These are phyloP conservation scores for Fusarium sp. DNA, from an alignment of 2,329 filamentous ascomycete species.

Conservation along the genomic window DNA sequence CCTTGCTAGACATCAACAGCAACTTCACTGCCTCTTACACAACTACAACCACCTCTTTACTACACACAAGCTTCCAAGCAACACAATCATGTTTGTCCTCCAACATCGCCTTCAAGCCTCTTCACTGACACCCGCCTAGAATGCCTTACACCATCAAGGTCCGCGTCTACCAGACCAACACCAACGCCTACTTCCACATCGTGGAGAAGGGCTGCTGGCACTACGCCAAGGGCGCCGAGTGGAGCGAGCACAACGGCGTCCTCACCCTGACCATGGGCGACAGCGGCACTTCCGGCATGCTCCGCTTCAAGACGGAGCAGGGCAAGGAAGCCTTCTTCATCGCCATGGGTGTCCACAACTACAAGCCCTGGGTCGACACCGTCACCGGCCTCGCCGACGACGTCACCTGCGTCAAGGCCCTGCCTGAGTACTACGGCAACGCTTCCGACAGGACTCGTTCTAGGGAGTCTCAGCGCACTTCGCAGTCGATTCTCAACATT, in stretches of 20 bases:
- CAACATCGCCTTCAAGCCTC: accelerated
- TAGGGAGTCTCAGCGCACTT: slow-evolving; percentile 25
- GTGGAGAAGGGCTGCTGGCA: slow-evolving; percentile 37
- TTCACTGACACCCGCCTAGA: slow-evolving; percentile 12
- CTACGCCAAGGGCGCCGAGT: slow-evolving; percentile 33
- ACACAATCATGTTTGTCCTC: not conserved
- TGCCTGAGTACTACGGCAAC: slow-evolving; percentile 37
- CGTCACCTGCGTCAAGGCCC: slow-evolving; percentile 28
- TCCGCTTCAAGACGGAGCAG: slow-evolving; percentile 38
- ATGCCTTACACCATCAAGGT: slow-evolving; percentile 38
- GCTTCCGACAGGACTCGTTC: slow-evolving; percentile 10
- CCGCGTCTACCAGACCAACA: slow-evolving; percentile 36
- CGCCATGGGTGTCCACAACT: slow-evolving; percentile 31
- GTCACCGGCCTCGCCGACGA: slow-evolving; percentile 30
- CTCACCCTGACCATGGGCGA: slow-evolving; percentile 28
- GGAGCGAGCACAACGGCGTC: slow-evolving; percentile 21
- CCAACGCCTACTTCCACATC: slow-evolving; percentile 34
- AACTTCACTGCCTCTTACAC: not conserved
- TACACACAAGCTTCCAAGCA: not conserved
- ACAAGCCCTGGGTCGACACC: slow-evolving; percentile 38
- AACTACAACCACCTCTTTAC: not conserved
- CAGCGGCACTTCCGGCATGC: slow-evolving; percentile 33
- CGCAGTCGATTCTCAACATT: slow-evolving; percentile 33
- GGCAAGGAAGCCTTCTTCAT: slow-evolving; percentile 37
- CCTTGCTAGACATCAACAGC: not conserved